phyloP scores from a whole-genome alignment of 495 filamentous ascomycete genomes.

The Penicillium angulare region DNA sequence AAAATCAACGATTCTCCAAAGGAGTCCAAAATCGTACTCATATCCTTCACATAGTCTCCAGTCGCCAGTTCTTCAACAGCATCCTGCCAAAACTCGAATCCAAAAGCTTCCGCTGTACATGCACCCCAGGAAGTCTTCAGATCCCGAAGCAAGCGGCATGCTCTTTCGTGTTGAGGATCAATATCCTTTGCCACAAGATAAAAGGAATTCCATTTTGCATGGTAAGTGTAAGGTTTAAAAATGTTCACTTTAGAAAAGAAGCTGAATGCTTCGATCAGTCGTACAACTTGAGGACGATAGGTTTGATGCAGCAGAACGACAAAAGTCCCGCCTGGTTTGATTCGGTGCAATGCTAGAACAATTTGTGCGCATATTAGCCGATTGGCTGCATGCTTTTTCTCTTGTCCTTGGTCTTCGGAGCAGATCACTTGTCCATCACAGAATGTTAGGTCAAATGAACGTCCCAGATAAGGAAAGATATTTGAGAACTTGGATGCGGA shows the following conservation, averaged over 20 bases:
- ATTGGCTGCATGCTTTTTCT: not conserved
- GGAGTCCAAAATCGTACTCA: not conserved
- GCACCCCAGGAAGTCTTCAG: not conserved
- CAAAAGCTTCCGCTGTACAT: not conserved
- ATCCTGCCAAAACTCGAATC: not conserved
- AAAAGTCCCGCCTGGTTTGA: slow-evolving; percentile 4
- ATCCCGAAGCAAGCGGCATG: not conserved
- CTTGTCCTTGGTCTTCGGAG: not conserved
- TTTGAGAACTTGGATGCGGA: not conserved
- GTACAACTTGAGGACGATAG: not conserved
- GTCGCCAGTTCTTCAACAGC: not conserved
- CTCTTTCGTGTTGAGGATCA: not conserved
- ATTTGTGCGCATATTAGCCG: slow-evolving; percentile 2
- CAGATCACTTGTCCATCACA: slow-evolving; percentile 3
- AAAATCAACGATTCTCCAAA: not conserved
- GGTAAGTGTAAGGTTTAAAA: not conserved
- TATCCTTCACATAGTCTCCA: not conserved
- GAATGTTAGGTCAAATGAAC: not conserved
- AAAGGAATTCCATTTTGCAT: slow-evolving; percentile 4
- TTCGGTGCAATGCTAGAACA: not conserved
- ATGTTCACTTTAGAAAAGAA: not conserved
- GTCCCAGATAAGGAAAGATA: not conserved
- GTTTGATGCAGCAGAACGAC: slow-evolving; percentile 6
- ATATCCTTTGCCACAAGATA: slow-evolving; percentile 10
- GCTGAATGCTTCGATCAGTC: slow-evolving; percentile 2